These are phyloP conservation scores for Remersonia thermophila DNA, from an alignment of 2,329 filamentous ascomycete genomes.

Conservation along the genomic window DNA sequence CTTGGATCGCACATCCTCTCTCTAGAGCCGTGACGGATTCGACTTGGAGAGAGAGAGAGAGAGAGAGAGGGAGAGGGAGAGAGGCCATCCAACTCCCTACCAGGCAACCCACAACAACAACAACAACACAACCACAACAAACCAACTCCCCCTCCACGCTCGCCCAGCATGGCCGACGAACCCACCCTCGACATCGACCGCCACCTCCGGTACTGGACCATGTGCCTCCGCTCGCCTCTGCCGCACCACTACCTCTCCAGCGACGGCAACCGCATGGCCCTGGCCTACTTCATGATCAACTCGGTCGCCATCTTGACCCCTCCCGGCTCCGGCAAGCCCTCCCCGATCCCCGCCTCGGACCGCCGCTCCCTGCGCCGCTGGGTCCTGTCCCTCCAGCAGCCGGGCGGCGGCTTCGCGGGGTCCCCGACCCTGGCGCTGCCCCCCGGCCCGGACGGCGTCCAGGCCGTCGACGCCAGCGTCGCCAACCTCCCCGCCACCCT, in stretches of 20 bases:
- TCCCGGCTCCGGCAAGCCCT: conserved; percentile 22
- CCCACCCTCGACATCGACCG: conserved; percentile 43
- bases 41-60: too few relatives aligned
- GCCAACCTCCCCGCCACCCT: conserved; percentile 79
- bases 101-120: too few relatives aligned
- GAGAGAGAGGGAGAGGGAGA: too few relatives aligned
- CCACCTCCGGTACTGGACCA: conserved; percentile 86
- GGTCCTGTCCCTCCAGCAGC: conserved; percentile 79
- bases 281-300: conserved; percentile 80
- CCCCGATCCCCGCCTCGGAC: conserved; percentile 34
- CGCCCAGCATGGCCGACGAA: conserved; percentile 13
- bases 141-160: background rate
- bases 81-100: too few relatives aligned
- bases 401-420: conserved; percentile 76
- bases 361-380: conserved; percentile 47
- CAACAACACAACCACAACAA: too few relatives aligned
- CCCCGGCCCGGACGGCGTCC: conserved; percentile 27
- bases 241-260: conserved; percentile 75
- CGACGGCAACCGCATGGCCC: conserved; percentile 80
- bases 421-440: conserved; percentile 55
- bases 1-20: too few relatives aligned
- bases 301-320: conserved; percentile 68
- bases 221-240: conserved; percentile 71
- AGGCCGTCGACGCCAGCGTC: conserved; percentile 29
- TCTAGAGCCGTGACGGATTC: too few relatives aligned